Conservation (phyloP, 1,284 basidiomycete species). For the Farysia itapuensis region DNA sequence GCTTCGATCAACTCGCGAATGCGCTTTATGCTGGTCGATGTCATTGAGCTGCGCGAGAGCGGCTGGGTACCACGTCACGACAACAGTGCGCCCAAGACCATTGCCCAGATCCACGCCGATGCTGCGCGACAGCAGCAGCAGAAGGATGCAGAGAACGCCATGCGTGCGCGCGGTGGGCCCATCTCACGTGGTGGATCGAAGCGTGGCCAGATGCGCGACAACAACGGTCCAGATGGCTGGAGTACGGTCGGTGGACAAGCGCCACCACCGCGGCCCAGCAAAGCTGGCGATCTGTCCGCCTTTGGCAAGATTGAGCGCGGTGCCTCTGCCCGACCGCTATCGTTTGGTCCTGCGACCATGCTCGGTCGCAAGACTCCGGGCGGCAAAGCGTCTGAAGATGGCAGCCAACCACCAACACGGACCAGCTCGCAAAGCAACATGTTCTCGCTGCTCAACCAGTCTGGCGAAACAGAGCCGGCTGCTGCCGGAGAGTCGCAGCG, state of each 20-base stretch:
- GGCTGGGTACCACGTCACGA: slow-evolving; percentile 77
- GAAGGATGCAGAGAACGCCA: slow-evolving; percentile 34
- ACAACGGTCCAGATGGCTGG: slow-evolving; percentile 74
- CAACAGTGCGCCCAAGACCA: slow-evolving; percentile 79
- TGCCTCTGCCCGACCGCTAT: slow-evolving; percentile 65
- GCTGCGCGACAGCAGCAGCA: slow-evolving; percentile 63
- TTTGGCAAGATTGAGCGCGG: slow-evolving; percentile 70
- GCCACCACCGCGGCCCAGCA: slow-evolving; percentile 67
- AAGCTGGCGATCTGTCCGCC: slow-evolving; percentile 81
- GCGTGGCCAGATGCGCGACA: slow-evolving; percentile 69
- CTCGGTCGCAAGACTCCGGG: slow-evolving; percentile 67
- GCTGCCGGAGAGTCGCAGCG: slow-evolving; percentile 67
- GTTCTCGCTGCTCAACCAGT: slow-evolving; percentile 65
- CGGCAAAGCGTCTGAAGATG: slow-evolving; percentile 63
- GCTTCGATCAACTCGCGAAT: slow-evolving; percentile 79
- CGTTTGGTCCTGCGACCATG: slow-evolving; percentile 71
- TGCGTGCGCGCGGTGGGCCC: slow-evolving; percentile 68
- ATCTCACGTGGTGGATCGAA: slow-evolving; percentile 81
- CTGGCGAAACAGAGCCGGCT: slow-evolving; percentile 24
- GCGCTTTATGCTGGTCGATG: slow-evolving; percentile 92
- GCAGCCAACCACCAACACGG: slow-evolving; percentile 71
- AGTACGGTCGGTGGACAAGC: slow-evolving; percentile 68
- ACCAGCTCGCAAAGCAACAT: slow-evolving; percentile 80
- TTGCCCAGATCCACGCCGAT: slow-evolving; percentile 83
- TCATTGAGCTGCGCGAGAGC: slow-evolving; percentile 81